Evolutionary conservation across 805 yeast genomes (phyloP).

Genomic region (Zygosaccharomyces lentus): DNA sequence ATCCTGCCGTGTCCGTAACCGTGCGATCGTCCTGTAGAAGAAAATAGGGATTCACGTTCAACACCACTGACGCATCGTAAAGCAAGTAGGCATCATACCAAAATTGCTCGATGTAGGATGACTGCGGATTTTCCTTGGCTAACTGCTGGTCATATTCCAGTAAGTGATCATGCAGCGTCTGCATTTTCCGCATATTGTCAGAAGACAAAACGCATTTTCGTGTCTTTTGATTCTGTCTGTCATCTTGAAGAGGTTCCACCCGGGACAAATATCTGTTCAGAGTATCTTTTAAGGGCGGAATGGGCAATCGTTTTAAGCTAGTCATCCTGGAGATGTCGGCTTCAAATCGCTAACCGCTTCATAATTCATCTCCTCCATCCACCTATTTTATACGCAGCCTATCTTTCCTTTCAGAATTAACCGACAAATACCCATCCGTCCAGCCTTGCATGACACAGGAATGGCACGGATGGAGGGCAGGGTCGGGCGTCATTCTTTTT

Average conservation of each 20-base stretch:
- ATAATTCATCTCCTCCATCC: not conserved
- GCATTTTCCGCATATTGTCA: conserved; percentile 38
- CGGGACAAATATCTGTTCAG: conserved; percentile 61
- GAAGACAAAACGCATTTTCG: conserved; percentile 40
- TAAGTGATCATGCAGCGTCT: conserved; percentile 51
- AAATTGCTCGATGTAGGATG: conserved; percentile 86
- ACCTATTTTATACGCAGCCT: not conserved
- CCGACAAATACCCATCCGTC: conserved; percentile 2
- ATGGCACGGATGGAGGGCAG: not conserved
- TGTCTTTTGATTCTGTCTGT: conserved; percentile 61
- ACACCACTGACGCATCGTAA: conserved; percentile 87
- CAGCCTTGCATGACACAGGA: conserved; percentile 1
- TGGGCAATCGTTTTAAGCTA: conserved; percentile 49
- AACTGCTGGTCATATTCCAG: conserved; percentile 60
- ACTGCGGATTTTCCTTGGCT: conserved; percentile 55
- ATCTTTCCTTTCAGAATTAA: not conserved
- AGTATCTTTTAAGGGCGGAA: conserved; percentile 69
- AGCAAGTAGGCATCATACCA: conserved; percentile 90
- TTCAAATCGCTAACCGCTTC: too few species aligned
- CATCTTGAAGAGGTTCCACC: conserved; percentile 77
- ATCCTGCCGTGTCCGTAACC: conserved; percentile 31
- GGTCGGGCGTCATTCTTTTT: not conserved
- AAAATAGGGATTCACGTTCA: conserved; percentile 86
- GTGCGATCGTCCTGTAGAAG: conserved; percentile 90
- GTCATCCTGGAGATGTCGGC: not conserved